Evolutionary conservation across 352 stramenopile species (phyloP).

Genomic region (Pythium grandisporangium): DNA sequence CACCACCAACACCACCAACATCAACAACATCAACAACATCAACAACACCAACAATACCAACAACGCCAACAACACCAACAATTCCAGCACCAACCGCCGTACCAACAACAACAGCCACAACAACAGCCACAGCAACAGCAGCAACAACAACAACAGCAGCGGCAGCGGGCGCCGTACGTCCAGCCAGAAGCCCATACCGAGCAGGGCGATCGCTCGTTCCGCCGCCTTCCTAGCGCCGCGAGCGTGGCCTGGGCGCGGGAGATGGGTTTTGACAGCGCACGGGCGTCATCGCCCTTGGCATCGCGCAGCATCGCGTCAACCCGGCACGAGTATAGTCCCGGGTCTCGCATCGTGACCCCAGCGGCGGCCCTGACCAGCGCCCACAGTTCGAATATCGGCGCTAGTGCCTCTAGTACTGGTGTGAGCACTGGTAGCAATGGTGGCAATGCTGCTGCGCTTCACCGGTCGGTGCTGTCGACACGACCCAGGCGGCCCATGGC

Average conservation of each 20-base stretch:
- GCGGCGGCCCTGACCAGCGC: conserved; percentile 10
- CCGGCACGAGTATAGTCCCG: conserved; percentile 8
- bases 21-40: conserved; percentile 16
- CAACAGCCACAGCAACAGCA: conserved; percentile 16
- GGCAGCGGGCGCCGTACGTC: no score
- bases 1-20: conserved; percentile 26
- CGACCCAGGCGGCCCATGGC: no score
- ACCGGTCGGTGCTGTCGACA: no score
- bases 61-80: conserved; percentile 8
- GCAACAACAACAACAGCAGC: conserved; percentile 9
- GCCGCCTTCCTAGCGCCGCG: no score
- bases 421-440: no score
- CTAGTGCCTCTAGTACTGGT: background rate
- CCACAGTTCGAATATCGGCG: conserved; percentile 2
- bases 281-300: no score
- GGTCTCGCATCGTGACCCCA: conserved; percentile 15
- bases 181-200: no score
- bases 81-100: conserved; percentile 9
- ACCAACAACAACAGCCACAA: conserved; percentile 2
- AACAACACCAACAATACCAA: conserved; percentile 23
- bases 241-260: conserved; percentile 3
- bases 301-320: background rate
- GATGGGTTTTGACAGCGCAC: no score
- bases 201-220: no score
- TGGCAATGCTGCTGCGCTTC: no score